phyloP scores from a whole-genome alignment of 768 basidiomycete genomes.

The Fibroporia radiculosa region DNA sequence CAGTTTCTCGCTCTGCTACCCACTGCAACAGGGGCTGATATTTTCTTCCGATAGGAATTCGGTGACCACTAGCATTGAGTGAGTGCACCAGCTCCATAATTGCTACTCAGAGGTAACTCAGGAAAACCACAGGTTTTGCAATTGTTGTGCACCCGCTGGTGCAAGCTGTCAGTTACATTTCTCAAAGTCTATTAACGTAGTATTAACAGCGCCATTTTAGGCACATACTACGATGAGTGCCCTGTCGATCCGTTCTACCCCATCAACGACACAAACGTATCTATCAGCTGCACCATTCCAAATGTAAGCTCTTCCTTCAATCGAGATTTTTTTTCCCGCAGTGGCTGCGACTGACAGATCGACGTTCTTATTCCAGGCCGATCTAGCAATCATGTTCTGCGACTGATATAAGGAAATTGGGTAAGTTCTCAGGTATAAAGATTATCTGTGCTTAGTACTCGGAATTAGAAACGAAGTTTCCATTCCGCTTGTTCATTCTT shows the following conservation, averaged over 20 bases:
- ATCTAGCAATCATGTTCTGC: constrained; percentile 1
- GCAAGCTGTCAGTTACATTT: constrained; percentile 35
- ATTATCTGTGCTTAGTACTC: not conserved
- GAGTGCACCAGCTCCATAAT: not conserved
- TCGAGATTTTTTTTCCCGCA: too few relatives aligned
- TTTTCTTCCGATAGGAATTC: constrained; percentile 25
- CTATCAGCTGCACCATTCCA: too few relatives aligned
- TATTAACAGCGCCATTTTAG: too few relatives aligned
- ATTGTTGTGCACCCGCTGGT: constrained; percentile 34
- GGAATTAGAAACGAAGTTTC: not conserved
- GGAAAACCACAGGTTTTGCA: constrained; percentile 34
- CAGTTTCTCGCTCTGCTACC: constrained; percentile 9
- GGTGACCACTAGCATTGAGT: constrained; percentile 30
- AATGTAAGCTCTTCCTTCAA: too few relatives aligned
- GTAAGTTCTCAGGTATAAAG: not conserved
- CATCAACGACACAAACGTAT: too few relatives aligned
- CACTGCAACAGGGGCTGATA: too few relatives aligned
- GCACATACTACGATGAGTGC: too few relatives aligned
- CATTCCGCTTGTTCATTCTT: not conserved
- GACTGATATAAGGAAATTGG: not conserved
- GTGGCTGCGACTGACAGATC: too few relatives aligned
- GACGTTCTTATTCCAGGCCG: not conserved
- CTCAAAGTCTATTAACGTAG: too few relatives aligned
- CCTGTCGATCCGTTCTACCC: too few relatives aligned
- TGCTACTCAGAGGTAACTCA: not conserved